A percentile compares a stretch with the other conserved stretches of the same genome.
Evolutionary conservation across 257 asterid species (phyloP).

Genomic region (Primulina eburnea): DNA sequence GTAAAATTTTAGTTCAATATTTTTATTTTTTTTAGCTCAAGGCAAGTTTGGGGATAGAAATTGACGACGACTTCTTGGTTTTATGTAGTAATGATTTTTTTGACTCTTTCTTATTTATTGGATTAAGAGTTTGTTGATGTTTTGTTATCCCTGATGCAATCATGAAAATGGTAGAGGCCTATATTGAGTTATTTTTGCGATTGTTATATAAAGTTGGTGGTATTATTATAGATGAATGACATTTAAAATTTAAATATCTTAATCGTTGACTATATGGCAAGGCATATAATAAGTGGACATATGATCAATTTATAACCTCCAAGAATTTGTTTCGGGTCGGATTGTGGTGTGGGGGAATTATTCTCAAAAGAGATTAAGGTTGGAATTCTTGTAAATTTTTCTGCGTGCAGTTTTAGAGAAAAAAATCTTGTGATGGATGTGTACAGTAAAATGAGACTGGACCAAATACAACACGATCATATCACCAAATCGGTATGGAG

Average conservation of each 20-base stretch:
- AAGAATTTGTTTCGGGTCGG: no score
- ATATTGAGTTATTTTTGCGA: slow-evolving; percentile 32
- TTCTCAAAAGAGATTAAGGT: no score
- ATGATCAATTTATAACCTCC: no score
- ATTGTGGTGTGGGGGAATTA: no score
- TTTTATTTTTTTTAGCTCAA: background rate
- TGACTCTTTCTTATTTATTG: slow-evolving; percentile 11
- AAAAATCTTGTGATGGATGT: no score
- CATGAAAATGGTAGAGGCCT: slow-evolving; percentile 23
- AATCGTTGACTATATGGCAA: background rate
- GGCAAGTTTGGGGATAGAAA: slow-evolving; percentile 4
- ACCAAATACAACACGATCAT: no score
- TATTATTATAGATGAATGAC: background rate
- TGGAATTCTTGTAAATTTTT: no score
- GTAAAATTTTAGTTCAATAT: slow-evolving; percentile 25
- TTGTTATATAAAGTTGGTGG: background rate
- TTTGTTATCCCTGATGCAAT: slow-evolving; percentile 20
- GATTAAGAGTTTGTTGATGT: slow-evolving; percentile 22
- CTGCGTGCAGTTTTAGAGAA: no score
- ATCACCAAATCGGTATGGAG: background rate
- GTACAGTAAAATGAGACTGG: background rate
- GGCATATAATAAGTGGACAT: no score
- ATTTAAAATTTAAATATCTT: no score
- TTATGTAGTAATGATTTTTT: slow-evolving; percentile 4
- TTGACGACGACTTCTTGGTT: background rate